Evolutionary conservation across 345 rosid genomes (phyloP).

Genomic region (Populus pruinosa): DNA sequence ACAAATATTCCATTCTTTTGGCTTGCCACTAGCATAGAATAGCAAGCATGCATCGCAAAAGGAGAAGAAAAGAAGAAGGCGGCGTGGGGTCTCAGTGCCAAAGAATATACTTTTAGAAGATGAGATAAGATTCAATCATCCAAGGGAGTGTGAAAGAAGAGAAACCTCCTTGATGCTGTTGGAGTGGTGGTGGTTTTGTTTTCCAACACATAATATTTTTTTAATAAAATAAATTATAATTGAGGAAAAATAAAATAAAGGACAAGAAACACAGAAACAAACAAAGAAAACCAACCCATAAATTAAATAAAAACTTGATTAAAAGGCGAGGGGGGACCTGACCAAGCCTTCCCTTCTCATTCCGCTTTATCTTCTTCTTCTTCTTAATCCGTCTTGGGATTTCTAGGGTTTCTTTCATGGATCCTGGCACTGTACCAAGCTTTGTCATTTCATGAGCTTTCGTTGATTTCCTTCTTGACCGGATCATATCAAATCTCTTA

Average conservation of each 20-base stretch:
- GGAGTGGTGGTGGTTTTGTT: constrained; percentile 3
- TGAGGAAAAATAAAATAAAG: neutral
- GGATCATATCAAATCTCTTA: constrained; percentile 19
- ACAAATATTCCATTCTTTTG: neutral
- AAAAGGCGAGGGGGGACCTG: constrained; percentile 21
- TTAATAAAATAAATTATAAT: neutral
- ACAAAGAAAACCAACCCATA: constrained; percentile 14
- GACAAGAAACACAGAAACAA: neutral
- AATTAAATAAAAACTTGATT: neutral
- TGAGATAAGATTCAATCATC: constrained; percentile 7
- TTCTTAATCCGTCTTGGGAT: constrained; percentile 21
- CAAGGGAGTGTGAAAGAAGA: neutral
- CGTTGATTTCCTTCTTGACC: constrained; percentile 29
- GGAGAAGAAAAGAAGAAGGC: neutral
- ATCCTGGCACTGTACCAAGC: constrained; percentile 15
- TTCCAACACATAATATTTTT: constrained; percentile 18
- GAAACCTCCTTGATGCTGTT: neutral
- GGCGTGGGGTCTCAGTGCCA: neutral
- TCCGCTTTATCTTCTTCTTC: constrained; percentile 8
- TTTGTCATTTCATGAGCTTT: constrained; percentile 20
- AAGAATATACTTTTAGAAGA: constrained; percentile 8
- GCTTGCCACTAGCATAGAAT: neutral
- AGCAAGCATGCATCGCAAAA: neutral
- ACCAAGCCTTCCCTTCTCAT: constrained; percentile 6
- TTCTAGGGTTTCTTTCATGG: constrained; percentile 40